Conservation (phyloP, 441 rosid genomes). For the Syzygium malaccense region DNA sequence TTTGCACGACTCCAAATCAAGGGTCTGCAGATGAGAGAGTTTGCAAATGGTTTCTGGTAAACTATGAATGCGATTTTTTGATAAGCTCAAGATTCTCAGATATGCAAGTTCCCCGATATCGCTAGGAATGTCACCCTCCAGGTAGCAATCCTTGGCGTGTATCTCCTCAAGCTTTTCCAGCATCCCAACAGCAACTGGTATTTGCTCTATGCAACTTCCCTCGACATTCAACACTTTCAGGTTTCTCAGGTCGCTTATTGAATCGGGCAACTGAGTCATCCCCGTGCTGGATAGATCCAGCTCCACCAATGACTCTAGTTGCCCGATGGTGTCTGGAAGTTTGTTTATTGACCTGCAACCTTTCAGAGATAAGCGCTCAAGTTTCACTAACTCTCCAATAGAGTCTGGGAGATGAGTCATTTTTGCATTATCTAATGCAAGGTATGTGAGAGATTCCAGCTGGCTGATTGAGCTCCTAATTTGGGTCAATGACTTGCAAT, state of each 20-base stretch:
- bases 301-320: neutral
- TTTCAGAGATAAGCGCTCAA: neutral
- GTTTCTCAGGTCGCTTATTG: neutral
- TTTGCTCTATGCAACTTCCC: neutral
- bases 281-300: constrained; percentile 2
- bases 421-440: neutral
- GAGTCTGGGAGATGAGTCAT: constrained; percentile 6
- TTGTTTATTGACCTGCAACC: neutral
- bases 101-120: neutral
- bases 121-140: constrained; percentile 11
- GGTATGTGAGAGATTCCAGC: constrained; percentile 3
- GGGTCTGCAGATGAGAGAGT: neutral
- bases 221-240: constrained; percentile 2
- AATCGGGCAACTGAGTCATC: neutral
- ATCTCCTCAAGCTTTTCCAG: constrained; percentile 9
- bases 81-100: neutral
- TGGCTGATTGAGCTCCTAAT: constrained; percentile 2
- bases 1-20: neutral
- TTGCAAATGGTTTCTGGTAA: neutral
- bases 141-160: constrained; percentile 7
- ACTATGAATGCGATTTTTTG: neutral
- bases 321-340: constrained; percentile 7
- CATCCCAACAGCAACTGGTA: constrained; percentile 3
- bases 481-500: neutral
- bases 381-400: neutral